Evolutionary conservation across 1,284 basidiomycete species (phyloP), one percentile per base, ranked within the genome.

Genomic region (Phenoliferia sp.): DNA sequence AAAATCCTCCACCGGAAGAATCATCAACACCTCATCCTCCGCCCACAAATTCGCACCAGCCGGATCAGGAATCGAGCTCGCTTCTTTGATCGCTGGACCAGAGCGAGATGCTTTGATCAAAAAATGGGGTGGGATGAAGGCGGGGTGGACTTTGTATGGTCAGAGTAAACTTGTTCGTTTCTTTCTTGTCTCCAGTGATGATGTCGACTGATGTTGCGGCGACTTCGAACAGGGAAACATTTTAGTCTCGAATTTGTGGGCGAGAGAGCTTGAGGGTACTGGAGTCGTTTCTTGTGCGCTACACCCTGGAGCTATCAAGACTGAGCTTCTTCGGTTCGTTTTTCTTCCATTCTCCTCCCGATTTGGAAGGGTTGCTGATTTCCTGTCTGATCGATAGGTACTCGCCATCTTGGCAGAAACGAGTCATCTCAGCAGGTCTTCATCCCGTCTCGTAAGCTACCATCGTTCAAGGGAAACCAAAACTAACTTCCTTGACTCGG

Each of bases 161-260:
- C 3, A 34, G 31, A 31, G 28, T 31, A 56, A 56, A n/a, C 29
- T 56, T 7, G n/a, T n/a, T n/a, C n/a, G n/a, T 3, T 28, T 7
- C n/a, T 16, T 3, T 4, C 28, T 4, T n/a, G 16, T 4, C 28
- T 29, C 69, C 64, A 58, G 68, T 0, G 79, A 84, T 56, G 86
- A 86, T 26, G 52, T 15, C 39, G 15, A 12, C 39, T 44, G 15
- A 44, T 44, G 39, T 52, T 26, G 48, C 71, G 72, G 73, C 12
- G 82, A 85, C 73, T 82, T 81, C 69, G 87, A 87, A 80, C 80
- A 78, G 71, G 84, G 80, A 0, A 84, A 84, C 66, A 76, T 85
- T 4, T 72, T 85, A 0, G 76, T 83, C 55, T 78, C 84, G 0
- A 81, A 82, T 44, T 84, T 85, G 69, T 73, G 87, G 4, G 82